A percentile compares a stretch with the other conserved stretches of the same genome.
phyloP scores from a whole-genome alignment of 768 basidiomycete genomes.

The Xerocomus brunneocitrinus region DNA sequence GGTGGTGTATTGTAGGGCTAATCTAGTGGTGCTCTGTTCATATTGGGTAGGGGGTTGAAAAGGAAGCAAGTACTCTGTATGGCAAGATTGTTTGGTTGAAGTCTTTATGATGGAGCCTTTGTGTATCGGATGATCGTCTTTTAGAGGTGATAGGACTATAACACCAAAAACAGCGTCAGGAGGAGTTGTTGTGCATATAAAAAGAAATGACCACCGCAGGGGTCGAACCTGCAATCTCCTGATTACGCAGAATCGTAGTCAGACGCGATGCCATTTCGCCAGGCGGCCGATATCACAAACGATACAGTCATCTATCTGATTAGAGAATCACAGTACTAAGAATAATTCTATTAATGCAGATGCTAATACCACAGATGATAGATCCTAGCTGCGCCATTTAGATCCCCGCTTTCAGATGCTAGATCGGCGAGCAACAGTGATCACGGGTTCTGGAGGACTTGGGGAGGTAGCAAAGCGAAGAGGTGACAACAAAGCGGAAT shows the following conservation, averaged over 20 bases:
- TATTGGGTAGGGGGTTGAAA: slow-evolving; percentile 22
- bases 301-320: background rate
- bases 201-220: slow-evolving; percentile 40
- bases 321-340: background rate
- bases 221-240: slow-evolving; percentile 93
- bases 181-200: too few species aligned
- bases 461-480: slow-evolving; percentile 13
- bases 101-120: background rate
- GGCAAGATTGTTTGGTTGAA: slow-evolving; percentile 45
- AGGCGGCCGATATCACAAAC: slow-evolving; percentile 52
- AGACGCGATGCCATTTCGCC: slow-evolving; percentile 94
- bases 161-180: too few species aligned
- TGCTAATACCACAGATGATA: background rate
- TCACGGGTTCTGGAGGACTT: slow-evolving; percentile 2
- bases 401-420: slow-evolving; percentile 7
- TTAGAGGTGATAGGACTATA: too few species aligned
- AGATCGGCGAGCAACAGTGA: slow-evolving; percentile 7
- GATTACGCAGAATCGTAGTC: slow-evolving; percentile 69
- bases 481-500: slow-evolving; percentile 5
- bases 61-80: slow-evolving; percentile 40
- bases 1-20: too few species aligned
- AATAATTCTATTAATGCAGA: too few species aligned
- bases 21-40: too few species aligned
- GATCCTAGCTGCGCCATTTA: background rate
- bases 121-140: too few species aligned